Conservation (phyloP, 768 basidiomycete species). For the Leccinum truebloodii region DNA sequence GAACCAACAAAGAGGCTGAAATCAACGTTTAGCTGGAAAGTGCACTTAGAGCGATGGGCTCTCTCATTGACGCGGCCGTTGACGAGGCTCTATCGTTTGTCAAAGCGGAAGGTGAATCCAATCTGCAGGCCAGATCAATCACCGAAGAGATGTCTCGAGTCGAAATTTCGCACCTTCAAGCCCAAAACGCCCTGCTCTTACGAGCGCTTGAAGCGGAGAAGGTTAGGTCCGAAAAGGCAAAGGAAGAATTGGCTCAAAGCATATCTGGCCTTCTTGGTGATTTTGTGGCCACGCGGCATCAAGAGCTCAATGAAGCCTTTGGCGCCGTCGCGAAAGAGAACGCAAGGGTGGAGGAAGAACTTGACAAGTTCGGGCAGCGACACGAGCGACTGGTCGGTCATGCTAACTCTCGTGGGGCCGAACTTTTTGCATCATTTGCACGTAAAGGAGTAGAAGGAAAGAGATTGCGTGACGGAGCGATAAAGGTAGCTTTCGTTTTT, state of each 20-base stretch:
- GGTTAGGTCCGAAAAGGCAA: slow-evolving; percentile 62
- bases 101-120: slow-evolving; percentile 50
- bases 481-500: slow-evolving; percentile 47
- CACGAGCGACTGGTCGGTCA: slow-evolving; percentile 49
- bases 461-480: slow-evolving; percentile 54
- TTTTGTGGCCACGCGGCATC: slow-evolving; percentile 69
- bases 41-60: slow-evolving; percentile 57
- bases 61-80: slow-evolving; percentile 60
- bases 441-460: slow-evolving; percentile 51
- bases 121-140: slow-evolving; percentile 50
- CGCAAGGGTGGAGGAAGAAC: slow-evolving; percentile 49
- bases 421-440: slow-evolving; percentile 43
- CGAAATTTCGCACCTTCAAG: slow-evolving; percentile 62
- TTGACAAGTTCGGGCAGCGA: slow-evolving; percentile 47
- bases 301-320: slow-evolving; percentile 60
- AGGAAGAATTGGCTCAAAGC: slow-evolving; percentile 72
- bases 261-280: slow-evolving; percentile 71
- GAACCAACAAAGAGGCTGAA: slow-evolving; percentile 5
- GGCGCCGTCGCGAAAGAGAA: slow-evolving; percentile 56
- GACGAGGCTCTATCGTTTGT: slow-evolving; percentile 60
- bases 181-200: slow-evolving; percentile 68
- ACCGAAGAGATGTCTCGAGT: slow-evolving; percentile 46
- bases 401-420: slow-evolving; percentile 42
- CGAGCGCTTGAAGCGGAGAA: slow-evolving; percentile 68
- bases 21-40: slow-evolving; percentile 47